These are phyloP conservation scores for Melastoma candidum DNA, from an alignment of 441 rosid species.

Conservation along the genomic window DNA sequence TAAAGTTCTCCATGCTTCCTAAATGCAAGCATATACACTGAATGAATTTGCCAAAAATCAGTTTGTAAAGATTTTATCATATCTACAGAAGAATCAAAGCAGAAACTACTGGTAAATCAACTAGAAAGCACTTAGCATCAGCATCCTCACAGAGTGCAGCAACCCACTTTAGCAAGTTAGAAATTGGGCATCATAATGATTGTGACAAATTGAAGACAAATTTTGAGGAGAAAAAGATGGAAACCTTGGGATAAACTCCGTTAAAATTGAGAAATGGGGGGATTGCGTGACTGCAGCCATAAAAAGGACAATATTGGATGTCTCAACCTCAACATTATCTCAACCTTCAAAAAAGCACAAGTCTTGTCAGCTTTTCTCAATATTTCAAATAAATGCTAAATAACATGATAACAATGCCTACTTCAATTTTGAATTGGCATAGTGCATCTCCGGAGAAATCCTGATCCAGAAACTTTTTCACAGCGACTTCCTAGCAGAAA, in stretches of 20 bases:
- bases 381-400: slow-evolving; percentile 9
- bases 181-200: too few relatives aligned
- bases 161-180: too few relatives aligned
- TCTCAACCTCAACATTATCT: slow-evolving; percentile 88
- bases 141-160: too few relatives aligned
- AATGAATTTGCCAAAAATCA: too few relatives aligned
- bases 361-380: neutral
- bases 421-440: slow-evolving; percentile 87
- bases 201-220: slow-evolving; percentile 3
- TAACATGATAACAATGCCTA: slow-evolving; percentile 22
- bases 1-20: too few relatives aligned
- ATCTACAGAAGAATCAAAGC: too few relatives aligned
- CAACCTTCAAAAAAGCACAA: slow-evolving; percentile 45
- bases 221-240: neutral
- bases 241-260: slow-evolving; percentile 94
- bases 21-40: too few relatives aligned
- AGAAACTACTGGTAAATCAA: too few relatives aligned
- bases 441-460: slow-evolving; percentile 88
- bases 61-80: too few relatives aligned
- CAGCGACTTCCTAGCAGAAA: slow-evolving; percentile 88
- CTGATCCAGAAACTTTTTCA: slow-evolving; percentile 91
- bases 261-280: slow-evolving; percentile 88
- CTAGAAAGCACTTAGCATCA: too few relatives aligned
- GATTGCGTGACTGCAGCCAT: slow-evolving; percentile 98
- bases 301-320: slow-evolving; percentile 97